Base-by-base conservation (phyloP, 2,329 filamentous ascomycete genomes). In the Phyllosticta citrichinensis region DNA sequence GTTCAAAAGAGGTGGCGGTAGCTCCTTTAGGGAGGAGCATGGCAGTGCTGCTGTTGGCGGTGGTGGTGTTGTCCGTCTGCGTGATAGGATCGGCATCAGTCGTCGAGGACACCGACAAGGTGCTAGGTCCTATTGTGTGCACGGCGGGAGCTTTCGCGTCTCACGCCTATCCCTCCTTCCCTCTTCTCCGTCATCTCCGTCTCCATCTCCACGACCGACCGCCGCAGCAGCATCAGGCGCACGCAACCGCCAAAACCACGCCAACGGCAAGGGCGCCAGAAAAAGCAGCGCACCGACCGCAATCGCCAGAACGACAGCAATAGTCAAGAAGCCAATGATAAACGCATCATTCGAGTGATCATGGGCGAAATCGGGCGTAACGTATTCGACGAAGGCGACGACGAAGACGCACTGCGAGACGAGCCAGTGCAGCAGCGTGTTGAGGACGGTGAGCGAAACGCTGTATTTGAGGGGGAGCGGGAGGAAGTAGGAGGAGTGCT, bases 381-480 rank as follows among this genome's bases (percentile, higher is more conserved):
- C 66, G 12, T n/a, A n/a, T n/a, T 47, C 40, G 14, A 47, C 40
- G 4, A 14, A 47, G 2, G 66, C 65, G 1, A 74, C 72, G 8
- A 79, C 62, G 65, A 78, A 80, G 11, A 80, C 57, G 24, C 68
- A 71, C 56, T 79, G 74, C 0, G 76, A 78, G 3, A 75, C 67
- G 1, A 79, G 68, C 76, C 75, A 79, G 60, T 79, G 77, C 11
- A 79, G 63, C 0, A 73, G 11, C 0, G 66, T 67, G 0, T 71
- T 75, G 0, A 69, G 1, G 0, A 67, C 51, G 17, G 73, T 66
- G 2, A 79, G 64, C 0, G 76, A 76, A 1, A 76, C 51, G 0
- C 69, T 68, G 52, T 74, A 75, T 17, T 68, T 68, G 63, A 69
- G 76, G 0, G 76, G 76, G 0, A 79, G 65, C 20, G 72, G 68